Percentiles rank a stretch among this genome's conserved stretches.
Evolutionary conservation across 2,329 filamentous ascomycete genomes (phyloP).

Genomic region (Stagonosporopsis chrysanthemi): DNA sequence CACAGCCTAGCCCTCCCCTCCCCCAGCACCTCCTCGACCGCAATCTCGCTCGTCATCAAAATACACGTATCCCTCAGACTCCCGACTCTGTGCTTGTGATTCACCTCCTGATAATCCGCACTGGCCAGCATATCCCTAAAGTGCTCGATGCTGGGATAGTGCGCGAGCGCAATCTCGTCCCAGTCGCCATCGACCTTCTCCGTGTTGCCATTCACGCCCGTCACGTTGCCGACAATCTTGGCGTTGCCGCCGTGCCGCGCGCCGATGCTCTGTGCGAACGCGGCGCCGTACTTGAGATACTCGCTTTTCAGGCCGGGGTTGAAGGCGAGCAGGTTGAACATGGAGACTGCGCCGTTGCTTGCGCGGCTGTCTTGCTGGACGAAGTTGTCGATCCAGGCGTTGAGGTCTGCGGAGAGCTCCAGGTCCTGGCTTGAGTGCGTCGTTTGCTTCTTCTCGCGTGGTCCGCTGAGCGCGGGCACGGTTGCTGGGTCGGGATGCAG

Average conservation of each 20-base stretch:
- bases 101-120: conserved; percentile 66
- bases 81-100: conserved; percentile 60
- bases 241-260: conserved; percentile 63
- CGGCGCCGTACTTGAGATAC: conserved; percentile 67
- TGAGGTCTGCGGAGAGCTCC: conserved; percentile 61
- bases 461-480: conserved; percentile 49
- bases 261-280: conserved; percentile 60
- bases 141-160: conserved; percentile 68
- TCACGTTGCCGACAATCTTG: conserved; percentile 67
- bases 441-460: conserved; percentile 26
- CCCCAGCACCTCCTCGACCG: conserved; percentile 30
- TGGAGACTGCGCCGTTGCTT: conserved; percentile 60
- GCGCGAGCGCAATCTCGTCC: conserved; percentile 71
- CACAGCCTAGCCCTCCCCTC: conserved; percentile 22
- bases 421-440: conserved; percentile 57
- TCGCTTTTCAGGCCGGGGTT: conserved; percentile 58
- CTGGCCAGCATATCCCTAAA: conserved; percentile 68
- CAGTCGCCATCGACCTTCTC: conserved; percentile 50
- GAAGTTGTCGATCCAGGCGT: conserved; percentile 58
- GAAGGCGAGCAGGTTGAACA: conserved; percentile 71
- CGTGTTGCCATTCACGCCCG: neutral
- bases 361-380: conserved; percentile 22
- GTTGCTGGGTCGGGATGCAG: conserved; percentile 47
- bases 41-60: conserved; percentile 62
- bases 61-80: conserved; percentile 62